A percentile compares a stretch with the other conserved stretches of the same genome.
phyloP scores from a whole-genome alignment of 352 stramenopile species.

The Blastocystis sp. region DNA sequence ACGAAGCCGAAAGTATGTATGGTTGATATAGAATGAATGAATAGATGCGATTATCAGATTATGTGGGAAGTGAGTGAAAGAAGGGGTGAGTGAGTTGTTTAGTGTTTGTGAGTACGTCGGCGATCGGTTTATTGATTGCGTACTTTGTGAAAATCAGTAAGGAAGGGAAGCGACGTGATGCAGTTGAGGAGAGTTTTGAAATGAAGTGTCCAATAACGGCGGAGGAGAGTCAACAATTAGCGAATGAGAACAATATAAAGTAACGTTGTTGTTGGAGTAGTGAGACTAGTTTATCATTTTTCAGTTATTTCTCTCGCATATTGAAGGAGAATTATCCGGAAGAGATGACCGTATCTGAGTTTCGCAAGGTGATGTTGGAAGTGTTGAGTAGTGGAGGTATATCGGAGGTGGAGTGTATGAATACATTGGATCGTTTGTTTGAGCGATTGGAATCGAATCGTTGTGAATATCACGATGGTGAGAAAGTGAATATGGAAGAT shows the following conservation, averaged over 20 bases:
- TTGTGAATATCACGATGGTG: neutral
- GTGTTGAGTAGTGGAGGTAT: neutral
- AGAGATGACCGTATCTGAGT: neutral
- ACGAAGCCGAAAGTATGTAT: neutral
- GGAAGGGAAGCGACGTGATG: neutral
- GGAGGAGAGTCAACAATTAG: neutral
- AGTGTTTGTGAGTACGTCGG: neutral
- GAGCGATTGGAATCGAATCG: neutral
- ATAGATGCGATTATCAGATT: neutral
- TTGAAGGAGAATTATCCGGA: neutral
- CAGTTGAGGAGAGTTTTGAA: neutral
- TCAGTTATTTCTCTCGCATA: neutral
- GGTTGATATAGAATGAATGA: neutral
- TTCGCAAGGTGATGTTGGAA: neutral
- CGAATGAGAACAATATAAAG: neutral
- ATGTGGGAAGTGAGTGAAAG: neutral
- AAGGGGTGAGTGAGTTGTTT: neutral
- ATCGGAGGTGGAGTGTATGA: neutral
- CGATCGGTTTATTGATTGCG: neutral
- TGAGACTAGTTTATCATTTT: neutral
- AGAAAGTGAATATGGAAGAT: neutral
- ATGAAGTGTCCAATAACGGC: conserved; percentile 3
- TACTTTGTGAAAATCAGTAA: conserved; percentile 32
- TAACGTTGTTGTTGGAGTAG: neutral
- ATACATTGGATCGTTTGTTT: neutral